phyloP scores from a whole-genome alignment of 2,329 filamentous ascomycete species.

The Dactylellina parvicollis region DNA sequence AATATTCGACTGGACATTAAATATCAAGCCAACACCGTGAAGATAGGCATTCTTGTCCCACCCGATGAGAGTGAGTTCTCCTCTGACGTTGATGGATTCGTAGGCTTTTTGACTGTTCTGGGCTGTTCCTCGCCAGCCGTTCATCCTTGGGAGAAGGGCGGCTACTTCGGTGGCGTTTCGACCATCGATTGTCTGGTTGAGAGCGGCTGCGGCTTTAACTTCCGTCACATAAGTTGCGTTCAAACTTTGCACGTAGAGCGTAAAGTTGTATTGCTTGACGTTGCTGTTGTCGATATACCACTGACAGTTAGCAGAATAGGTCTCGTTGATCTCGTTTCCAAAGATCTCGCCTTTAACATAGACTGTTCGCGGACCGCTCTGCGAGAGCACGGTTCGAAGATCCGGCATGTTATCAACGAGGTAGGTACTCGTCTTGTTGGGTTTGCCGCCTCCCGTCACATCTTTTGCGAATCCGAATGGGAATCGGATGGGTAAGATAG shows the following conservation, averaged over 20 bases:
- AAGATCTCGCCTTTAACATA: constrained; percentile 52
- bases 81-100: constrained; percentile 51
- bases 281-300: constrained; percentile 54
- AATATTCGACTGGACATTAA: constrained; percentile 51
- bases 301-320: constrained; percentile 42
- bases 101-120: constrained; percentile 54
- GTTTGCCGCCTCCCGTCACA: constrained; percentile 46
- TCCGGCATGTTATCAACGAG: constrained; percentile 53
- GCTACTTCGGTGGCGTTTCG: constrained; percentile 44
- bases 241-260: constrained; percentile 50
- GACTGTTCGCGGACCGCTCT: constrained; percentile 40
- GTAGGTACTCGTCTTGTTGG: constrained; percentile 42
- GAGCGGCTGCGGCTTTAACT: constrained; percentile 38
- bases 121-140: constrained; percentile 53
- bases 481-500: constrained; percentile 35
- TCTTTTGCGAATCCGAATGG: constrained; percentile 48
- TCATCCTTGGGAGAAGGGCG: constrained; percentile 42
- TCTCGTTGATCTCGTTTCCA: constrained; percentile 52
- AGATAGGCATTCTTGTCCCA: constrained; percentile 45
- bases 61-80: constrained; percentile 41
- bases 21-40: constrained; percentile 50
- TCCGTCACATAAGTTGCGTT: constrained; percentile 51
- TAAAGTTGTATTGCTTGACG: constrained; percentile 51
- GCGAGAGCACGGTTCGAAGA: constrained; percentile 44
- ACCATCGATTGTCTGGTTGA: constrained; percentile 40